Evolutionary conservation across 2,329 filamentous ascomycete species (phyloP).

Genomic region (Talaromyces pinophilus): DNA sequence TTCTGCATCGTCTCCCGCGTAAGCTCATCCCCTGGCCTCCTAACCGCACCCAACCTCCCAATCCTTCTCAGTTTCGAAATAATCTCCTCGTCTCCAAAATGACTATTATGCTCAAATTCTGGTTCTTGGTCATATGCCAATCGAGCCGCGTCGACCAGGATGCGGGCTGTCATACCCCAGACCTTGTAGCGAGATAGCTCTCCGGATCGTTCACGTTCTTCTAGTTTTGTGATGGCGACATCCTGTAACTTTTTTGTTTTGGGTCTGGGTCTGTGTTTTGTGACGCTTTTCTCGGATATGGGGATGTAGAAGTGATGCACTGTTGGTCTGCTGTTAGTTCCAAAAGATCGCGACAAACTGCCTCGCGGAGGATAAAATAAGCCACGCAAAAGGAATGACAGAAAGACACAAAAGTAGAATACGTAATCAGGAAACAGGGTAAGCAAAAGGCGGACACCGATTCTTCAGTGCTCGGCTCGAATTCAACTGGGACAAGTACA

Average conservation of each 20-base stretch:
- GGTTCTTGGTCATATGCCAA: constrained; percentile 81
- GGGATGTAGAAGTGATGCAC: constrained; percentile 94
- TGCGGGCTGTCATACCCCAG: constrained; percentile 92
- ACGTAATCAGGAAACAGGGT: background rate
- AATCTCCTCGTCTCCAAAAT: constrained; percentile 68
- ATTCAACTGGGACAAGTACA: constrained; percentile 23
- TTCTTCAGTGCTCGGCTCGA: background rate
- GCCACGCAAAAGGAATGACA: background rate
- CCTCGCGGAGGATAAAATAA: background rate
- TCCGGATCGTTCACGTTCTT: constrained; percentile 52
- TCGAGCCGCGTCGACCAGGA: constrained; percentile 82
- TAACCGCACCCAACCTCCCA: constrained; percentile 57
- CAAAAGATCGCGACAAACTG: background rate
- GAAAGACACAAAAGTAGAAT: too few relatives aligned
- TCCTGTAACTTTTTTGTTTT: constrained; percentile 38
- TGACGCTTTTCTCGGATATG: constrained; percentile 68
- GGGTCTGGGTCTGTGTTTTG: constrained; percentile 52
- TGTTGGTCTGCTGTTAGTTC: constrained; percentile 32
- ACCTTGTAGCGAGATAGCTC: constrained; percentile 69
- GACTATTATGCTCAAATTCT: constrained; percentile 73
- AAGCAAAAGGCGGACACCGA: background rate
- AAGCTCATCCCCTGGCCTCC: constrained; percentile 54
- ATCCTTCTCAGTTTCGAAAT: constrained; percentile 58
- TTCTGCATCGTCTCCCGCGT: constrained; percentile 54
- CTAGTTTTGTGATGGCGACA: constrained; percentile 39